These are phyloP conservation scores for Globisporangium spinosum DNA, from an alignment of 352 stramenopile species.

Conservation along the genomic window DNA sequence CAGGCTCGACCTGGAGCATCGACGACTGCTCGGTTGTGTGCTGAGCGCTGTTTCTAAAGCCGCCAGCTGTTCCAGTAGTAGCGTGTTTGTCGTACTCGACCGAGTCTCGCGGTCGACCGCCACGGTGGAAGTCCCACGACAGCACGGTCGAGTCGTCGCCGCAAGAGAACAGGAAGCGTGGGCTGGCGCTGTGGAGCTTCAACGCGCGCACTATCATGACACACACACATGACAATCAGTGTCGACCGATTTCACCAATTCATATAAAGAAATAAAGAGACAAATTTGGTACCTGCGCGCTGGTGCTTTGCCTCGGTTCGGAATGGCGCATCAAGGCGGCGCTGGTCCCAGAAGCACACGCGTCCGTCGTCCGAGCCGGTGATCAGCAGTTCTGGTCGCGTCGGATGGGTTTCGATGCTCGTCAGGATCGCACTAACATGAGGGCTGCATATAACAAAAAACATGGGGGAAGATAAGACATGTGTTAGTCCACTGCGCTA, in stretches of 20 bases:
- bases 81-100: constrained; percentile 58
- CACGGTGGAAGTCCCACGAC: constrained; percentile 71
- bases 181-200: constrained; percentile 59
- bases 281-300: constrained; percentile 31
- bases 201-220: constrained; percentile 43
- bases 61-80: constrained; percentile 14
- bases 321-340: constrained; percentile 59
- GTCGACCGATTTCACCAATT: not conserved
- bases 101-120: constrained; percentile 34
- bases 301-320: constrained; percentile 64
- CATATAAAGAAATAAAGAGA: not conserved
- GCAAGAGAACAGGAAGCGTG: constrained; percentile 62
- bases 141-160: constrained; percentile 63
- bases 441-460: constrained; percentile 20
- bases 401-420: constrained; percentile 70
- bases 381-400: constrained; percentile 69
- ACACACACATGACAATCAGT: constrained; percentile 3
- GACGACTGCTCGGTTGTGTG: constrained; percentile 7
- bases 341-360: constrained; percentile 73
- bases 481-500: not conserved
- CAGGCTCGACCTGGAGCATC: constrained; percentile 35
- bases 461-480: not conserved
- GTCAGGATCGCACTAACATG: constrained; percentile 43
- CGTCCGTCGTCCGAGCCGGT: constrained; percentile 65
- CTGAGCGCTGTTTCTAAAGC: constrained; percentile 4